These are phyloP conservation scores for Aspergillus versicolor DNA, from an alignment of 2,329 filamentous ascomycete genomes.

Conservation along the genomic window DNA sequence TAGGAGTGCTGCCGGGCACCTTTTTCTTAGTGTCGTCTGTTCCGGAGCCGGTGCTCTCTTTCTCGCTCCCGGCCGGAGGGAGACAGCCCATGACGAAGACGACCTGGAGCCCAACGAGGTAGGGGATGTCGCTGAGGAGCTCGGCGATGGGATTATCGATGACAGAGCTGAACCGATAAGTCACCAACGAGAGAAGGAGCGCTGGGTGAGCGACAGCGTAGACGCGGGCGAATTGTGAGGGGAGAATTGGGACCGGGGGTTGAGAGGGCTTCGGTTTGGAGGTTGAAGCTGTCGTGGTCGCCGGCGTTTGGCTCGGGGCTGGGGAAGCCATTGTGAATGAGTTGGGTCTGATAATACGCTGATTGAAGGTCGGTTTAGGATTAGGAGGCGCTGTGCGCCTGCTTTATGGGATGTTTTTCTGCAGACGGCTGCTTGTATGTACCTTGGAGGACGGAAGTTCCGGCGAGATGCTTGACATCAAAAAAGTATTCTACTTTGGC, in stretches of 20 bases:
- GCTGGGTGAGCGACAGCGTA: constrained; percentile 68
- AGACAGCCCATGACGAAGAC: constrained; percentile 60
- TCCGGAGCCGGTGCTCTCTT: constrained; percentile 11
- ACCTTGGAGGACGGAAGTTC: background rate
- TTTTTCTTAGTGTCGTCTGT: constrained; percentile 1
- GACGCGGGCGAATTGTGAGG: constrained; percentile 49
- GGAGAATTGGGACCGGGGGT: constrained; percentile 48
- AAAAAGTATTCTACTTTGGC: too few species aligned
- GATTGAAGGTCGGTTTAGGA: background rate
- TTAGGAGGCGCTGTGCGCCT: constrained; percentile 6
- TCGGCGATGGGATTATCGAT: constrained; percentile 68
- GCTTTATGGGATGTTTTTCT: background rate
- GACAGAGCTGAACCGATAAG: constrained; percentile 63
- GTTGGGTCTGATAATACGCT: background rate
- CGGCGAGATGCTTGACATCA: background rate
- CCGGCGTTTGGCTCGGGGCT: background rate
- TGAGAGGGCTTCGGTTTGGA: constrained; percentile 15
- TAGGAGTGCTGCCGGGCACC: background rate
- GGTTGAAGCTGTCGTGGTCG: background rate
- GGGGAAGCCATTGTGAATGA: constrained; percentile 8
- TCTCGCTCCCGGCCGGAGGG: constrained; percentile 48
- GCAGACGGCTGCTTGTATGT: background rate
- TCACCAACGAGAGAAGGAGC: constrained; percentile 64
- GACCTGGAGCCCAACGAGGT: constrained; percentile 64
- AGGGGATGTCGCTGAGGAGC: constrained; percentile 61